Conservation (phyloP, 768 basidiomycete species). For the Naganishia friedmannii region DNA sequence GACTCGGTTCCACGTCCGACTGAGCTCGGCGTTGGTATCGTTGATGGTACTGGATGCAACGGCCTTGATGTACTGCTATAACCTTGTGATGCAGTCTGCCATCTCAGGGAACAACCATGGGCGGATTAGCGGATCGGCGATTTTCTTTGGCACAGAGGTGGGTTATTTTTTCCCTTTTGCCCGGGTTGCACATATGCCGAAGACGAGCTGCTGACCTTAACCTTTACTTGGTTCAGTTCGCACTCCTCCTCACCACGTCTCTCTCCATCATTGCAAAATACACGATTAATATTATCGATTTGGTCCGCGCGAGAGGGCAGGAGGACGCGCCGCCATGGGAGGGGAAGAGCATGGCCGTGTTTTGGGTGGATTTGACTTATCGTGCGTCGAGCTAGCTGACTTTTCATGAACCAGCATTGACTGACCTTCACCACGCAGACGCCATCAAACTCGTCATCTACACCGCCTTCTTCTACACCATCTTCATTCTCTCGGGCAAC, state of each 20-base stretch:
- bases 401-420: background rate
- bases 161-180: slow-evolving; percentile 39
- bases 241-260: slow-evolving; percentile 77
- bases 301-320: slow-evolving; percentile 67
- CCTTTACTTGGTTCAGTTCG: too few relatives aligned
- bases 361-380: slow-evolving; percentile 87
- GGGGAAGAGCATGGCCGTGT: slow-evolving; percentile 93
- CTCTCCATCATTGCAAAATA: slow-evolving; percentile 79
- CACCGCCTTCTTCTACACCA: slow-evolving; percentile 86
- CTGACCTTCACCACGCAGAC: slow-evolving; percentile 65
- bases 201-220: too few relatives aligned
- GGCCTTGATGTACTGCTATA: slow-evolving; percentile 41
- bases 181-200: background rate
- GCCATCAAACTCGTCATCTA: slow-evolving; percentile 91
- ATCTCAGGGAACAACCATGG: background rate
- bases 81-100: background rate
- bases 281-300: slow-evolving; percentile 72
- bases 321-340: slow-evolving; percentile 74
- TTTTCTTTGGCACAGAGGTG: slow-evolving; percentile 92
- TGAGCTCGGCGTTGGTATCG: slow-evolving; percentile 67
- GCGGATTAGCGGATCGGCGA: slow-evolving; percentile 79
- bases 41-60: slow-evolving; percentile 78
- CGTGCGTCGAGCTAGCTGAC: slow-evolving; percentile 58
- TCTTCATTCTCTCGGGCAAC: slow-evolving; percentile 82
- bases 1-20: slow-evolving; percentile 77